Evolutionary conservation across 2,329 filamentous ascomycete genomes (phyloP).

Genomic region (Arthrobotrys sinensis): DNA sequence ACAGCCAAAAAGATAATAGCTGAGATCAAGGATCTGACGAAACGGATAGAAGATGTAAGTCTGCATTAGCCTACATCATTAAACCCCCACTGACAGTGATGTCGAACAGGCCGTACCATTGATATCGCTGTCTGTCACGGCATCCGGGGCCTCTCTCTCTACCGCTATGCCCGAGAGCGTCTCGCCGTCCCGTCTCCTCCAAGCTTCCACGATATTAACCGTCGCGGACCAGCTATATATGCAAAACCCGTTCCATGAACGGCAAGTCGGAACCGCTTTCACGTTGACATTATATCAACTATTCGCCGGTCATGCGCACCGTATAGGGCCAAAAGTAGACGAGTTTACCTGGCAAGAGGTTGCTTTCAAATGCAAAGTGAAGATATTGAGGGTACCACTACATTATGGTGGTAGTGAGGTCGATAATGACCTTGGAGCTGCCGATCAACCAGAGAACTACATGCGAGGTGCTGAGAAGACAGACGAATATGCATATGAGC

Average conservation of each 20-base stretch:
- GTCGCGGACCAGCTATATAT: slow-evolving; percentile 88
- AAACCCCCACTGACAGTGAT: slow-evolving; percentile 16
- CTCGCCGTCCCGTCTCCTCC: slow-evolving; percentile 89
- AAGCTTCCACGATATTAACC: slow-evolving; percentile 92
- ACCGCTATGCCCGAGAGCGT: slow-evolving; percentile 84
- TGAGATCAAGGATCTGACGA: slow-evolving; percentile 82
- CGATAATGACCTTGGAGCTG: slow-evolving; percentile 67
- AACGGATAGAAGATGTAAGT: slow-evolving; percentile 82
- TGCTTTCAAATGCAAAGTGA: slow-evolving; percentile 90
- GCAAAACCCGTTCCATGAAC: slow-evolving; percentile 74
- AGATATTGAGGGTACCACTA: slow-evolving; percentile 80
- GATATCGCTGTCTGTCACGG: slow-evolving; percentile 93
- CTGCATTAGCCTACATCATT: not conserved
- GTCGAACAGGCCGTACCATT: slow-evolving; percentile 77
- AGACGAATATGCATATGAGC: slow-evolving; percentile 82
- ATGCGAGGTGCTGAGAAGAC: slow-evolving; percentile 72
- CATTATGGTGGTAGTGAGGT: slow-evolving; percentile 72
- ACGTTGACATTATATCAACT: slow-evolving; percentile 94
- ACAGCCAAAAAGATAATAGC: slow-evolving; percentile 80
- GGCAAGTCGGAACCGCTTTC: slow-evolving; percentile 90
- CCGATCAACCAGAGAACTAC: slow-evolving; percentile 68
- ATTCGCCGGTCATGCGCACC: slow-evolving; percentile 79
- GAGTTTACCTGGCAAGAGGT: slow-evolving; percentile 93
- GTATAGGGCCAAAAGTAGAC: slow-evolving; percentile 66
- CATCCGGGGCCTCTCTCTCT: slow-evolving; percentile 88